Percentiles rank a stretch among this genome's conserved stretches.
Evolutionary conservation across 106 monocot genomes (phyloP).

Genomic region (Dioscorea zingiberensis): DNA sequence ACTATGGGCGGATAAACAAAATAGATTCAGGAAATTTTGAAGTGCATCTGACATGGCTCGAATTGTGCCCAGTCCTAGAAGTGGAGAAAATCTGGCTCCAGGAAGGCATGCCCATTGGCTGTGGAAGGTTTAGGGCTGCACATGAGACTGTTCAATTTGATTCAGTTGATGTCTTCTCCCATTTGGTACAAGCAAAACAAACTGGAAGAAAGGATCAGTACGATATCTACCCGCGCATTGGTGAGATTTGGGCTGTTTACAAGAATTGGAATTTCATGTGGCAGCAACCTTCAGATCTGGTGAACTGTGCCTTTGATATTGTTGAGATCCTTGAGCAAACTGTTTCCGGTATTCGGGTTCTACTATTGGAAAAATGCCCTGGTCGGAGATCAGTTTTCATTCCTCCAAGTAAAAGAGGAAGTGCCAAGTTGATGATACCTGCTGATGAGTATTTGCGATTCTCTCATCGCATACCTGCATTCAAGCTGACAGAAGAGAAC

Average conservation of each 20-base stretch:
- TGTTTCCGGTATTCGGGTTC: background rate
- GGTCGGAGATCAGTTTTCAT: conserved; percentile 4
- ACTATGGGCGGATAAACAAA: conserved; percentile 35
- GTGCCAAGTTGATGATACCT: background rate
- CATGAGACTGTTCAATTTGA: background rate
- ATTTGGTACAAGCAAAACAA: conserved; percentile 2
- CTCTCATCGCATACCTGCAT: conserved; percentile 67
- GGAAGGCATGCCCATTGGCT: conserved; percentile 1
- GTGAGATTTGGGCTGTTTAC: conserved; percentile 13
- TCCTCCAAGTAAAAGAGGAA: background rate
- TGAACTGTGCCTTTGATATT: background rate
- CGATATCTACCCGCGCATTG: background rate
- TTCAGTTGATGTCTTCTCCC: background rate
- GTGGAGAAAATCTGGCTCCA: conserved; percentile 23
- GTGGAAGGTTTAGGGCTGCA: background rate
- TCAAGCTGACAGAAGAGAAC: conserved; percentile 43
- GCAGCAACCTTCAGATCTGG: background rate
- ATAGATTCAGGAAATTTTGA: conserved; percentile 14
- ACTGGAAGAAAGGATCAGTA: background rate
- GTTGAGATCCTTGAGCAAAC: background rate
- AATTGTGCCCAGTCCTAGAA: conserved; percentile 16
- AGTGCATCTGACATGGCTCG: conserved; percentile 36
- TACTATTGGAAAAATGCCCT: background rate
- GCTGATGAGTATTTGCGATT: conserved; percentile 32
- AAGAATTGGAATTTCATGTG: conserved; percentile 6